phyloP scores from a whole-genome alignment of 2,329 filamentous ascomycete species.

The Sarocladium oryzae region DNA sequence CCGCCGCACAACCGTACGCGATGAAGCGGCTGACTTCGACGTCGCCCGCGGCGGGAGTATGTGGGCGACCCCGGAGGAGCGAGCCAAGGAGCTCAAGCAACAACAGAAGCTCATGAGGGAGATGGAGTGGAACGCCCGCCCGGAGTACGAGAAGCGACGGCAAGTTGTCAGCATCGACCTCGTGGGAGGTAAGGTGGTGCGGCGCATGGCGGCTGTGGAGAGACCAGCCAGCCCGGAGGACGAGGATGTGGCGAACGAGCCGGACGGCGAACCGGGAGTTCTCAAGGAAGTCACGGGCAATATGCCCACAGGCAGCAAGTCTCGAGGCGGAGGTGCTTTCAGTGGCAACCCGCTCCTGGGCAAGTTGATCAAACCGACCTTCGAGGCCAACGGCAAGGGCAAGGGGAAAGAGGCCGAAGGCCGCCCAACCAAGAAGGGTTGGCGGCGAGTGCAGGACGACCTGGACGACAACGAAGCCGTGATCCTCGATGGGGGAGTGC shows the following conservation, averaged over 20 bases:
- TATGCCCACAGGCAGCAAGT: conserved; percentile 15
- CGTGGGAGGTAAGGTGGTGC: conserved; percentile 68
- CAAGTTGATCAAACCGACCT: conserved; percentile 59
- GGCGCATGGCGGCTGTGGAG: conserved; percentile 60
- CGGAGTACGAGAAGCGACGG: conserved; percentile 82
- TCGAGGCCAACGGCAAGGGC: conserved; percentile 46
- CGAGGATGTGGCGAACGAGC: conserved; percentile 33
- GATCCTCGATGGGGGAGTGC: conserved; percentile 51
- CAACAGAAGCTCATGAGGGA: conserved; percentile 80
- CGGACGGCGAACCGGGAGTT: conserved; percentile 23
- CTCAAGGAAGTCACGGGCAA: conserved; percentile 30
- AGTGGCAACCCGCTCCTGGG: conserved; percentile 63
- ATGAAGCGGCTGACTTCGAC: conserved; percentile 68
- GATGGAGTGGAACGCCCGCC: conserved; percentile 77
- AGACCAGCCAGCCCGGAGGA: conserved; percentile 48
- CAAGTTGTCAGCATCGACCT: conserved; percentile 83
- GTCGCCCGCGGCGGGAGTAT: conserved; percentile 47
- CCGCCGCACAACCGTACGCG: conserved; percentile 72
- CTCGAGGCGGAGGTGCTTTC: conserved; percentile 49
- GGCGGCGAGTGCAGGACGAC: conserved; percentile 57
- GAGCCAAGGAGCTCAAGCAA: conserved; percentile 74
- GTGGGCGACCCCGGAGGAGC: conserved; percentile 79
- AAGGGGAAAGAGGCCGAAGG: conserved; percentile 18
- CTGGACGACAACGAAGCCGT: conserved; percentile 51
- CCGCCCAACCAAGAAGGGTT: conserved; percentile 37